Conservation (phyloP, 352 stramenopile species). For the Globisporangium echinulatum region DNA sequence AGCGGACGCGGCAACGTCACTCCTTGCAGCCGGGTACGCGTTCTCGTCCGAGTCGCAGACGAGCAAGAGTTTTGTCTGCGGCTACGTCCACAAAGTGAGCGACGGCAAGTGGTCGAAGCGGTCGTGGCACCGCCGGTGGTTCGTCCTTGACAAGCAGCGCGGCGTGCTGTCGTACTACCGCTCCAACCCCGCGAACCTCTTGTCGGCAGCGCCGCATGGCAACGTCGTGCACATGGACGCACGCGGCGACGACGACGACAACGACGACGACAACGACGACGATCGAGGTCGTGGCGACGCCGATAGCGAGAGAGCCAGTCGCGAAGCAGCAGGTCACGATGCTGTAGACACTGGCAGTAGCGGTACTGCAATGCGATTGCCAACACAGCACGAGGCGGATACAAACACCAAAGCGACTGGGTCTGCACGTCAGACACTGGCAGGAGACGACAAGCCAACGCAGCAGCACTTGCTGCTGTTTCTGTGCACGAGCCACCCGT, state of each 20-base stretch:
- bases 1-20: slow-evolving; percentile 13
- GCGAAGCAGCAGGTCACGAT: neutral
- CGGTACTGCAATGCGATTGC: neutral
- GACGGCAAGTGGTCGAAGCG: slow-evolving; percentile 81
- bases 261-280: slow-evolving; percentile 16
- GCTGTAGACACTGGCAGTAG: neutral
- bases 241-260: slow-evolving; percentile 14
- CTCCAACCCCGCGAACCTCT: slow-evolving; percentile 70
- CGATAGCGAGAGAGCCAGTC: neutral
- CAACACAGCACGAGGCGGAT: slow-evolving; percentile 6
- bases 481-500: slow-evolving; percentile 70
- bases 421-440: too few relatives aligned
- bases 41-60: slow-evolving; percentile 77
- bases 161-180: slow-evolving; percentile 79
- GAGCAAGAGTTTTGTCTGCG: slow-evolving; percentile 76
- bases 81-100: slow-evolving; percentile 82
- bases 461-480: slow-evolving; percentile 61
- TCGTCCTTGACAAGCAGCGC: slow-evolving; percentile 69
- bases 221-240: slow-evolving; percentile 76
- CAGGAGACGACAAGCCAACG: slow-evolving; percentile 6
- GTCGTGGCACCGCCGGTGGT: slow-evolving; percentile 82
- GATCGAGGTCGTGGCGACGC: neutral
- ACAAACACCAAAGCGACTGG: neutral
- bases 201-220: slow-evolving; percentile 41
- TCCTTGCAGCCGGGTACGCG: slow-evolving; percentile 40